Evolutionary conservation across 768 basidiomycete genomes (phyloP), one percentile per base, ranked within the genome.

Genomic region (Pleurotus salmoneostramineus): DNA sequence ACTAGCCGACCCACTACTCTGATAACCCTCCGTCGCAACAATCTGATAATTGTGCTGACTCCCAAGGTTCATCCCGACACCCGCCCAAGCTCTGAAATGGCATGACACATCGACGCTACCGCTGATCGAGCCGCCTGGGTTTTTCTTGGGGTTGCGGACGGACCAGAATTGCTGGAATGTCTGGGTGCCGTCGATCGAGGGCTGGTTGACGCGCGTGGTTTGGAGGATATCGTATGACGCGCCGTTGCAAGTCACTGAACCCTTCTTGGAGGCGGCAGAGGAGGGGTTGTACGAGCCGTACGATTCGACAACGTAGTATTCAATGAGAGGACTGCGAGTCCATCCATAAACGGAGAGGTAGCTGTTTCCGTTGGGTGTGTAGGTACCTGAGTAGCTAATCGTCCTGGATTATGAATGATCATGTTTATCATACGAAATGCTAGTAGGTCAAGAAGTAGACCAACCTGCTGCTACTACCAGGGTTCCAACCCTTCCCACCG

Each of bases 151-250:
- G 49, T 68, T 68, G 58, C 79, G 74, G 56, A 81, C 71, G 50
- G 74, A 74, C 76, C 76, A 79, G 69, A 68, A 80, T 60, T 79
- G 78, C 60, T 73, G 63, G 69, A 81, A 79, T 12, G 77, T 80
- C 57, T 60, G 59, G 15, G 75, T 77, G 40, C 77, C 78, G 6
- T 64, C 45, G 63, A 78, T 78, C 5, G 78, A 78, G 2, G 77
- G 74, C 52, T 67, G 64, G 63, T 79, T 77, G 48, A 67, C 64
- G 52, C 75, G 76, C 46, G 62, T 59, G 58, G 69, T 72, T 59
- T 65, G 49, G 69, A 72, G 72, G 62, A 81, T 74, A 61, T 76
- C 64, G 71, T 81, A 81, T 46, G 69, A 69, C 21, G 64, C 69
- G 8, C 77, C 77, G 60, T 79, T 76, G 56, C 67, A 73, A 52